Percentiles rank a stretch among this genome's conserved stretches.
Conservation (phyloP, 371 early-diverging fungal species). For the Apophysomyces variabilis region DNA sequence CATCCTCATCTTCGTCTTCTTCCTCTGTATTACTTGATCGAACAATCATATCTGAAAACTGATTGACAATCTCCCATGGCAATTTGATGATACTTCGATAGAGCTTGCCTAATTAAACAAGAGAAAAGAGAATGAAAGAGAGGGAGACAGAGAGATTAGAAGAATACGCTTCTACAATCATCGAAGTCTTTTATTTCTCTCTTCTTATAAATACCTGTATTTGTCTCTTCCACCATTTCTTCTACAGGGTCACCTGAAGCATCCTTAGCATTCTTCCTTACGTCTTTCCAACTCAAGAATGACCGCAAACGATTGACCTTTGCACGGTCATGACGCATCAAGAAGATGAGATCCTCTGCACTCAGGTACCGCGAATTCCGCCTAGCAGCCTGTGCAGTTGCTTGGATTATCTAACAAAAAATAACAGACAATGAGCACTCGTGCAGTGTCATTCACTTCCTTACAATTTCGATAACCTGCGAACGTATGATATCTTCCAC, state of each 20-base stretch:
- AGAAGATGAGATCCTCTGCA: conserved; percentile 95
- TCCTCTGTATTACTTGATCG: conserved; percentile 67
- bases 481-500: conserved; percentile 95
- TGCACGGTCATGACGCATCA: conserved; percentile 93
- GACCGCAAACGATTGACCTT: conserved; percentile 90
- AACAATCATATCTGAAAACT: conserved; percentile 71
- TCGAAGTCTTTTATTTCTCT: not conserved
- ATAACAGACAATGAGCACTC: not conserved
- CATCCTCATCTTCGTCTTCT: conserved; percentile 87
- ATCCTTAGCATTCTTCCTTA: conserved; percentile 89
- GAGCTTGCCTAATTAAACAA: conserved; percentile 47
- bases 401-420: conserved; percentile 71
- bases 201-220: conserved; percentile 41
- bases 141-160: not conserved
- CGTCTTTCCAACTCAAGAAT: conserved; percentile 96
- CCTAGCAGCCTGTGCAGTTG: conserved; percentile 84
- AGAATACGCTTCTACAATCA: too few species aligned
- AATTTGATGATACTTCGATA: conserved; percentile 83
- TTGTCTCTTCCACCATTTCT: conserved; percentile 73
- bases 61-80: conserved; percentile 89
- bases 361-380: conserved; percentile 82
- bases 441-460: conserved; percentile 7
- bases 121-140: not conserved
- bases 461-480: conserved; percentile 93
- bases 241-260: conserved; percentile 70